A percentile compares a stretch with the other conserved stretches of the same genome.
Evolutionary conservation across 1,284 basidiomycete species (phyloP).

Genomic region (Mycena sp.): DNA sequence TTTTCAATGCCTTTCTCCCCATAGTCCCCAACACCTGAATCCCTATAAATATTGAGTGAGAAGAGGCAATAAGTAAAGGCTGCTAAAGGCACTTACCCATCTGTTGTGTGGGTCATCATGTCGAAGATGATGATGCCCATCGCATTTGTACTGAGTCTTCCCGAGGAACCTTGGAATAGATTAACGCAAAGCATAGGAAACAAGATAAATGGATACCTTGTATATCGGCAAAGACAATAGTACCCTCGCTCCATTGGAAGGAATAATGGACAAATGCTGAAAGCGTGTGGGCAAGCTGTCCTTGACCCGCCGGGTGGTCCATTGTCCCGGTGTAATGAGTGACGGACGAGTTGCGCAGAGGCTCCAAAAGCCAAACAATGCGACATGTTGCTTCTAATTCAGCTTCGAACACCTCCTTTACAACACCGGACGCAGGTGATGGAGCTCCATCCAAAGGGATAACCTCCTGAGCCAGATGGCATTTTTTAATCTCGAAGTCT

Average conservation of each 20-base stretch:
- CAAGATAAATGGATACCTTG: too few species aligned
- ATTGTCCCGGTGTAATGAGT: neutral
- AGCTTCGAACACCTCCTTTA: neutral
- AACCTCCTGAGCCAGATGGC: neutral
- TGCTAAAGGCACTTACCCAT: too few species aligned
- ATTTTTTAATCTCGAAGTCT: neutral
- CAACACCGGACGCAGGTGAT: neutral
- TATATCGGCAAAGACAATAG: neutral
- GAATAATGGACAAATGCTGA: neutral
- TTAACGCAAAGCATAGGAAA: too few species aligned
- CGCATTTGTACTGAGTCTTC: too few species aligned
- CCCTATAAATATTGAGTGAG: too few species aligned
- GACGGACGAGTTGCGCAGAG: neutral
- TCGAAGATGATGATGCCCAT: too few species aligned
- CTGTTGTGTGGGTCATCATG: too few species aligned
- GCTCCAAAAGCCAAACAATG: neutral
- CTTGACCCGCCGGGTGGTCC: neutral
- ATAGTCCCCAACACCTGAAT: too few species aligned
- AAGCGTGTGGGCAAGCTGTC: neutral
- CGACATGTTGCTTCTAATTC: neutral
- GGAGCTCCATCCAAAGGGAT: neutral
- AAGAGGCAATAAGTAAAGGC: too few species aligned
- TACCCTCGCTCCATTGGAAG: neutral
- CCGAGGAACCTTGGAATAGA: too few species aligned
- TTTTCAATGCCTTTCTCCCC: too few species aligned